Evolutionary conservation across 306 rosid genomes (phyloP), one percentile per base, ranked within the genome.

Genomic region (Castanea sativa): DNA sequence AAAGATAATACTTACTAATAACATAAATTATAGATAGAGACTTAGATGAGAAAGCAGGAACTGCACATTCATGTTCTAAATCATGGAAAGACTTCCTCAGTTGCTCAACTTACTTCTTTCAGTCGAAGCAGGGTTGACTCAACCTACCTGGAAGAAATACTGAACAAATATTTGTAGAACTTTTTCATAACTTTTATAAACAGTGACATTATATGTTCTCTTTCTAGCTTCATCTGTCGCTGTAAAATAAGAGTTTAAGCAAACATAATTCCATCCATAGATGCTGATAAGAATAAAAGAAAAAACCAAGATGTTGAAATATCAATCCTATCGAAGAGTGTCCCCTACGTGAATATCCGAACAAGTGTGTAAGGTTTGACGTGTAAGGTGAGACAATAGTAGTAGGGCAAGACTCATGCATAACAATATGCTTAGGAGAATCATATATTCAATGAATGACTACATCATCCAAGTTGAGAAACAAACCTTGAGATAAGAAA

Each of bases 161-260:
- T 51, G 61, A 92, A 16, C 2, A 95, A 81, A 82, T 91, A 75
- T 76, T 86, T 90, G 84, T 89, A 77, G 63, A 95, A 76, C 88
- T 91, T 95, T 78, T 89, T 90, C 97, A 95, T 90, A 73, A 79
- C 91, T 86, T 95, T 92, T 49, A 87, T 95, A 82, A 92, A 90
- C 33, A 85, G 84, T 81, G 97, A 95, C 88, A 95, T 83, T 81
- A 95, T 92, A 70, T 90, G 93, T 75, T 83, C 88, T 79, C 97
- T 87, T 74, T 89, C 94, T 84, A 95, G 78, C 85, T 85, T 86
- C 80, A 86, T 82, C 81, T 92, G 90, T 73, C 83, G 91, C 99
- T 95, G 82, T 56, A 60, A 79, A 57, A 86, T 16, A 30, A 25
- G 29, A 78, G 57, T 25, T 73, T 43, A 73, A 73, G 73, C 74